Conservation (phyloP, 1,284 basidiomycete genomes). For the Pseudozyma hubeiensis region DNA sequence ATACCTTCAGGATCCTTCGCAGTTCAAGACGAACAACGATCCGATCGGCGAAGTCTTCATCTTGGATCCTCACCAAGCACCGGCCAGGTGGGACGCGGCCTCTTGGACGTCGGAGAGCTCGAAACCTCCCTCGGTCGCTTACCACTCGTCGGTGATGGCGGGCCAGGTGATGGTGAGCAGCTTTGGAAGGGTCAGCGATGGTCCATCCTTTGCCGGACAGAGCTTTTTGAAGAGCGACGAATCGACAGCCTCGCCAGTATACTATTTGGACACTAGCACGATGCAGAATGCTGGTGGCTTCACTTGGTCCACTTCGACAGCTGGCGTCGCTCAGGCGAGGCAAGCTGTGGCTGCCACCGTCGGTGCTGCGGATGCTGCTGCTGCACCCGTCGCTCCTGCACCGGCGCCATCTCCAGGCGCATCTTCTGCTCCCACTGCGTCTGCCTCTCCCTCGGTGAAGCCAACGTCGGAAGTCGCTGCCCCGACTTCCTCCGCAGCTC, state of each 20-base stretch:
- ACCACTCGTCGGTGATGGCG: slow-evolving; percentile 65
- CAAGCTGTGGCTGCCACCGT: slow-evolving; percentile 23
- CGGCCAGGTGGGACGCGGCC: slow-evolving; percentile 46
- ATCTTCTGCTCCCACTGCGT: not conserved
- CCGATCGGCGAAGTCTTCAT: slow-evolving; percentile 58
- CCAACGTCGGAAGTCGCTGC: slow-evolving; percentile 23
- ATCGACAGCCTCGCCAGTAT: slow-evolving; percentile 1
- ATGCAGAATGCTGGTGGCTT: slow-evolving; percentile 28
- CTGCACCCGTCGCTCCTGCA: not conserved
- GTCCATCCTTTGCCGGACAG: slow-evolving; percentile 9
- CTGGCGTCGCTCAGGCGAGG: slow-evolving; percentile 22
- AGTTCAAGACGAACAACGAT: slow-evolving; percentile 19
- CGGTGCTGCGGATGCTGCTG: not conserved
- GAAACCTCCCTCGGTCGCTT: slow-evolving; percentile 59
- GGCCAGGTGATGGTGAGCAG: slow-evolving; percentile 61
- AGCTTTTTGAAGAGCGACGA: slow-evolving; percentile 10
- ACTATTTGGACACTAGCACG: slow-evolving; percentile 30
- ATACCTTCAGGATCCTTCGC: slow-evolving; percentile 40
- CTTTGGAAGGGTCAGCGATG: slow-evolving; percentile 55
- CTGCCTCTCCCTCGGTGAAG: slow-evolving; percentile 3
- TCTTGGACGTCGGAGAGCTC: slow-evolving; percentile 20
- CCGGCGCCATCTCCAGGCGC: slow-evolving; percentile 1
- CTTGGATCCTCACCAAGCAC: slow-evolving; percentile 54
- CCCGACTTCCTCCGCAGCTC: slow-evolving; percentile 11
- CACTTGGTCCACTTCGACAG: slow-evolving; percentile 34